Base-by-base conservation (phyloP, 1,284 basidiomycete species). In the Neolentinus lepideus region DNA sequence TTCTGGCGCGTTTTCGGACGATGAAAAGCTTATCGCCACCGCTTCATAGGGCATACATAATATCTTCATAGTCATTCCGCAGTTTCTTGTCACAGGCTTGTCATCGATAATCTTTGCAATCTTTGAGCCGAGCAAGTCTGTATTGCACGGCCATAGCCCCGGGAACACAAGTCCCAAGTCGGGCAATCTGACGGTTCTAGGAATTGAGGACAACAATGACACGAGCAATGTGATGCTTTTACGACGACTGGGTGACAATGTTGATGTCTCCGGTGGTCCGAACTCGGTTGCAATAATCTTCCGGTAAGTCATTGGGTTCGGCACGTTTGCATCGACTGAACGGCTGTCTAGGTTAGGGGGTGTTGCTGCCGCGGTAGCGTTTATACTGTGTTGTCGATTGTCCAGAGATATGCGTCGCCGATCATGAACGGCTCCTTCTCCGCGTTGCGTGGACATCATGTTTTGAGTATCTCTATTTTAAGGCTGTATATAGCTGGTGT, bases 31-130 rank as follows among this genome's bases (percentile, higher is more conserved):
- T 55, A 43, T 59, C 21, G 26, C 6, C 58, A 12, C 29, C 29
- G 25, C 6, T 22, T 54, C 16, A 29, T 59, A 91, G 90, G 92
- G 92, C 35, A 94, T 95, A 56, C 92, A 95, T 69, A 97, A 95
- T 63, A 80, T 96, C 54, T 94, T 90, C 67, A 77, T 96, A 60
- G 94, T 96, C 54, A 73, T 88, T 16, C 88, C 83, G 2, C 83
- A 84, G 57, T 83, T 85, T 62, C 71, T 85, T 14, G 75, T 83
- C n/a, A 83, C 80, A 0, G 83, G 76, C 9, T 62, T 85, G 3
- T 76, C 83, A 9, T 75, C 83, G 14, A 66, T 83, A 29, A 69
- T 84, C 19, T 85, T 85, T 62, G 80, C 82, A 2, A 64, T 85
- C 1, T 71, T 88, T 51, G 88, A 90, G 58, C 78, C 80, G 1